A percentile compares a stretch with the other conserved stretches of the same genome.
phyloP scores from a whole-genome alignment of 257 asterid genomes.

The Scutellaria baicalensis region DNA sequence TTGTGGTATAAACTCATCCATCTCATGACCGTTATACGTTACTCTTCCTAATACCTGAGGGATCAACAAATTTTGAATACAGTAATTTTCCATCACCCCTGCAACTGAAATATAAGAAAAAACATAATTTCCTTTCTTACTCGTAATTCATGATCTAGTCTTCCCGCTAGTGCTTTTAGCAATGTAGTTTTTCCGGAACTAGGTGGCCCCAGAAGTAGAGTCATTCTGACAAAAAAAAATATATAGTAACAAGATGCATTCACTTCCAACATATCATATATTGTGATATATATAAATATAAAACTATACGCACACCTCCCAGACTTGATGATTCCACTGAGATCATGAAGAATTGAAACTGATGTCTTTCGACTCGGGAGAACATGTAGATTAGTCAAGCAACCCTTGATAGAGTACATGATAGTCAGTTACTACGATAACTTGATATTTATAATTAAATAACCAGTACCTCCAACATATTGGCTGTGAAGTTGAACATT shows the following conservation, averaged over 20 bases:
- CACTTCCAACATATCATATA: background rate
- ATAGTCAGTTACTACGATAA: background rate
- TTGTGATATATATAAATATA: background rate
- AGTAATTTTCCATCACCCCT: background rate
- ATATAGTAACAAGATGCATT: background rate
- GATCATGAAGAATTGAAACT: conserved; percentile 48
- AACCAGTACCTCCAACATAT: conserved; percentile 39
- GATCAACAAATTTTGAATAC: background rate
- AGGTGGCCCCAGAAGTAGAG: conserved; percentile 76
- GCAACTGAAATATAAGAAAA: background rate
- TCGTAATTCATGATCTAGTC: conserved; percentile 43
- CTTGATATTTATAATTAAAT: background rate
- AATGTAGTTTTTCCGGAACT: conserved; percentile 73
- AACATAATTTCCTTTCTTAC: conserved; percentile 21
- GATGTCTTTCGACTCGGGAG: conserved; percentile 50
- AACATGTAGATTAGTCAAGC: conserved; percentile 41
- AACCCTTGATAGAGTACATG: conserved; percentile 24
- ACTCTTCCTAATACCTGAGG: conserved; percentile 51
- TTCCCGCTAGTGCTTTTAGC: conserved; percentile 70
- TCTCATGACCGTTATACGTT: conserved; percentile 56
- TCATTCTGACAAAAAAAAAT: conserved; percentile 28
- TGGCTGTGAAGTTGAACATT: conserved; percentile 29
- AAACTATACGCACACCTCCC: conserved; percentile 40
- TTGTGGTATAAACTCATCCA: conserved; percentile 65
- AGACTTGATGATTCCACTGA: conserved; percentile 58